Evolutionary conservation across 148 eudicot species (phyloP).

Genomic region (Rhododendron molle): DNA sequence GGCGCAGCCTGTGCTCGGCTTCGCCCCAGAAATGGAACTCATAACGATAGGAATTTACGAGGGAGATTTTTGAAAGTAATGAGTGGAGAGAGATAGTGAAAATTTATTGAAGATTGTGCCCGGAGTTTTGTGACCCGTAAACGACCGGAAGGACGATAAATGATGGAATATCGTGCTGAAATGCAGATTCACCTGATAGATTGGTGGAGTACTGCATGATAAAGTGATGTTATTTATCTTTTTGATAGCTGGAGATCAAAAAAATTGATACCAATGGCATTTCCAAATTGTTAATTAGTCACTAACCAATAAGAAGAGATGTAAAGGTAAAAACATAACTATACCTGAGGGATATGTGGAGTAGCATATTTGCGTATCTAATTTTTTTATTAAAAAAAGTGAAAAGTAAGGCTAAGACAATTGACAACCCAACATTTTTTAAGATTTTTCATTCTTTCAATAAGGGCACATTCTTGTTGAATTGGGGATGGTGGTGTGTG

Average conservation of each 20-base stretch:
- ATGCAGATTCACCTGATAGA: not conserved
- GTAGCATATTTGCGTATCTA: not conserved
- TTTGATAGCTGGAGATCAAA: not conserved
- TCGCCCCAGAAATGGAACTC: too few species aligned
- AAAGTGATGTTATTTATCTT: not conserved
- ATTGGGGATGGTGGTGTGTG: too few species aligned
- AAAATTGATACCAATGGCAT: not conserved
- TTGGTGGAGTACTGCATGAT: not conserved
- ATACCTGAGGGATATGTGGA: not conserved
- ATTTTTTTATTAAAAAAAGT: too few species aligned
- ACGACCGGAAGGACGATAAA: not conserved
- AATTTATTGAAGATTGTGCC: too few species aligned
- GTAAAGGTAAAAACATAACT: not conserved
- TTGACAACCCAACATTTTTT: not conserved
- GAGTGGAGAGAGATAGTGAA: too few species aligned
- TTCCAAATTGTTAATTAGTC: not conserved
- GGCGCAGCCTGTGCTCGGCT: too few species aligned
- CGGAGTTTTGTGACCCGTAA: too few species aligned
- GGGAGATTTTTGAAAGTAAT: too few species aligned
- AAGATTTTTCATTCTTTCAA: not conserved
- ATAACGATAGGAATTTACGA: too few species aligned
- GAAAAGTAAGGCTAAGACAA: not conserved
- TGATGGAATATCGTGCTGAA: not conserved
- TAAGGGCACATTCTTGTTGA: not conserved
- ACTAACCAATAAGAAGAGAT: not conserved